Base-by-base conservation (phyloP, 495 filamentous ascomycete genomes). In the Daldinia grandis region DNA sequence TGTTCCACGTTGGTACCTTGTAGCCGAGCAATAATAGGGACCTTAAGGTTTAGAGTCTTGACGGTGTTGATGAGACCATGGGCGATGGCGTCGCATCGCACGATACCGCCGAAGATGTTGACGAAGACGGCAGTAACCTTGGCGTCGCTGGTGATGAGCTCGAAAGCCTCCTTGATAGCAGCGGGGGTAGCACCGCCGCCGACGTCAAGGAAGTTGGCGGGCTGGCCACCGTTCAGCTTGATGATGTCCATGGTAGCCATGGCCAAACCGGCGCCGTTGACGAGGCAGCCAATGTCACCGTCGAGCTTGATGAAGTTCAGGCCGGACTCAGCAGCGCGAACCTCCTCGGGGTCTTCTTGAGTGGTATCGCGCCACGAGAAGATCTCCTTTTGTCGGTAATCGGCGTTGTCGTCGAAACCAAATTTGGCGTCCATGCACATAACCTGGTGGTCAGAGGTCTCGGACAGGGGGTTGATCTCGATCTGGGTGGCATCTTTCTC, bases 181-280 rank as follows among this genome's bases (percentile, higher is more conserved):
- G 93, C 91, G 12, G 95, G 93, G 61, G 95, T 99, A 68, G 95
- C 95, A 84, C 95, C 95, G 79, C 95, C 95, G 71, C 95, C 95
- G 69, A 98, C 96, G 78, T 99, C 95, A 65, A 99, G 87, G 91
- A 99, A 99, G 87, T 99, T 99, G 64, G 95, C 95, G 58, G 95
- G 95, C 76, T 87, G 86, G 58, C 95, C 95, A 76, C 95, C 95
- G 84, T 99, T 99, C 28, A 99, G 89, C 87, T 99, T 99, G 87
- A 99, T 99, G 83, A 99, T 98, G 82, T 99, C 95, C 95, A 99
- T 99, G 73, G 95, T 99, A 61, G 95, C 95, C 95, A 99, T 99
- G 78, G 95, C 95, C 64, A 99, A 91, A 85, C 95, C 95, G 72
- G 95, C 95, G 80, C 95, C 95, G 82, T 99, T 99, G 84, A 99